These are phyloP conservation scores for Globisporangium camurandrum DNA, from an alignment of 352 stramenopile species.

Conservation along the genomic window DNA sequence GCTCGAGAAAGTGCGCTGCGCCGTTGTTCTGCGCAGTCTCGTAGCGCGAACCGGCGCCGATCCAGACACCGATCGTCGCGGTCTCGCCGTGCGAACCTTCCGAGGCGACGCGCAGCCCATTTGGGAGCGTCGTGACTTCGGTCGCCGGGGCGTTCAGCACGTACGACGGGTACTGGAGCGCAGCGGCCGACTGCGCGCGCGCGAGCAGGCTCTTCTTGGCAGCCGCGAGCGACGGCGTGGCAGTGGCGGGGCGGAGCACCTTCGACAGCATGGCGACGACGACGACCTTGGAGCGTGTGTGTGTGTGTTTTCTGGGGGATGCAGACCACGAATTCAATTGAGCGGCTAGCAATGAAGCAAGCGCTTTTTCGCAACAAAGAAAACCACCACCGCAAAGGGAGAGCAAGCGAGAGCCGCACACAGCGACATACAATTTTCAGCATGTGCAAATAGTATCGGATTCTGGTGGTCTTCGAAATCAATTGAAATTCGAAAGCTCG, in stretches of 20 bases:
- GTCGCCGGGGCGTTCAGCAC: slow-evolving; percentile 92
- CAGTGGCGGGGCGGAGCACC: slow-evolving; percentile 39
- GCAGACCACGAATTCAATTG: slow-evolving; percentile 16
- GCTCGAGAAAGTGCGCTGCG: slow-evolving; percentile 99
- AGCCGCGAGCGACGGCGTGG: slow-evolving; percentile 22
- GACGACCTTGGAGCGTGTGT: too few relatives aligned
- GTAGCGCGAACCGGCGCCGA: slow-evolving; percentile 95
- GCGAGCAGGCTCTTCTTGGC: slow-evolving; percentile 30
- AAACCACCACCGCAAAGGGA: slow-evolving; percentile 7
- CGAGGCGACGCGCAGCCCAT: slow-evolving; percentile 96
- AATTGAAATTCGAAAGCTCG: too few relatives aligned
- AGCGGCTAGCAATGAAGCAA: neutral
- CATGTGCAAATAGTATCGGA: neutral
- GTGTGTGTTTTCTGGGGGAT: slow-evolving; percentile 4
- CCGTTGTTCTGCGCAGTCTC: slow-evolving; percentile 99
- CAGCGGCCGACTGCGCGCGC: slow-evolving; percentile 60
- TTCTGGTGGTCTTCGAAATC: neutral
- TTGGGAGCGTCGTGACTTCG: slow-evolving; percentile 94
- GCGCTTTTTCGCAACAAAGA: slow-evolving; percentile 1
- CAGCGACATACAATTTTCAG: neutral
- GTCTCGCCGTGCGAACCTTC: slow-evolving; percentile 96
- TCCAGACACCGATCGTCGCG: slow-evolving; percentile 97
- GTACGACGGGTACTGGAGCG: slow-evolving; percentile 81
- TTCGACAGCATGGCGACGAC: slow-evolving; percentile 53
- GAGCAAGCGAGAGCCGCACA: slow-evolving; percentile 4